A percentile compares a stretch with the other conserved stretches of the same genome.
phyloP scores from a whole-genome alignment of 2,329 filamentous ascomycete genomes.

The Fusarium lyarnte region DNA sequence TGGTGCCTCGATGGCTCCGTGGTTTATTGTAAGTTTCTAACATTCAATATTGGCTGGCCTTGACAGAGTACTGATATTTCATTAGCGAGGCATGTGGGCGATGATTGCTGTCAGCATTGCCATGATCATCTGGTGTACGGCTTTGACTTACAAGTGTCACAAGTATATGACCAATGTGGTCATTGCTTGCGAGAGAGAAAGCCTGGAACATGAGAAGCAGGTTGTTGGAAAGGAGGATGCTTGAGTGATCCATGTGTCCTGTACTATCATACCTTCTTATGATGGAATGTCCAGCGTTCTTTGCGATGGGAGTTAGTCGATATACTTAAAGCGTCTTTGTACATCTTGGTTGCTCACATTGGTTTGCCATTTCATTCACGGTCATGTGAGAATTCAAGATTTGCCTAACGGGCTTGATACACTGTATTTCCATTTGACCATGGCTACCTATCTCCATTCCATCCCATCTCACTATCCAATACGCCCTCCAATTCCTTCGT shows the following conservation, averaged over 20 bases:
- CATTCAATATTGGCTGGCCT: accelerated
- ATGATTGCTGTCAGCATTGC: conserved; percentile 73
- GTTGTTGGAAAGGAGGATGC: neutral
- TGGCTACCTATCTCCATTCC: neutral
- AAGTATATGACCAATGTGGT: conserved; percentile 8
- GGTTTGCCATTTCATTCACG: neutral
- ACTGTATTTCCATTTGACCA: conserved; percentile 1
- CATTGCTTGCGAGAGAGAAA: conserved; percentile 5
- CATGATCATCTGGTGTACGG: conserved; percentile 67
- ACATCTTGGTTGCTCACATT: neutral
- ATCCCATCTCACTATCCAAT: neutral
- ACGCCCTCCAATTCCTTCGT: neutral
- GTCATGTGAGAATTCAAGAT: too few species aligned
- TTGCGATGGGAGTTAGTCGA: neutral
- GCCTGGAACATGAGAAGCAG: conserved; percentile 13
- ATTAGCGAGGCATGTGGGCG: conserved; percentile 74
- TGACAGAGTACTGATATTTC: neutral
- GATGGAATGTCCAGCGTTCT: neutral
- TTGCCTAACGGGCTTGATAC: neutral
- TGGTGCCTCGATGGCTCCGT: conserved; percentile 71
- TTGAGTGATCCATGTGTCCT: neutral
- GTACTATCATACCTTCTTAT: neutral
- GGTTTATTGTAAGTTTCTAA: conserved; percentile 64
- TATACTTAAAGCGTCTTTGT: neutral
- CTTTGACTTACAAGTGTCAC: conserved; percentile 54